Conservation (phyloP, 2,329 filamentous ascomycete genomes). For the Ploettnerulaceae sp. region DNA sequence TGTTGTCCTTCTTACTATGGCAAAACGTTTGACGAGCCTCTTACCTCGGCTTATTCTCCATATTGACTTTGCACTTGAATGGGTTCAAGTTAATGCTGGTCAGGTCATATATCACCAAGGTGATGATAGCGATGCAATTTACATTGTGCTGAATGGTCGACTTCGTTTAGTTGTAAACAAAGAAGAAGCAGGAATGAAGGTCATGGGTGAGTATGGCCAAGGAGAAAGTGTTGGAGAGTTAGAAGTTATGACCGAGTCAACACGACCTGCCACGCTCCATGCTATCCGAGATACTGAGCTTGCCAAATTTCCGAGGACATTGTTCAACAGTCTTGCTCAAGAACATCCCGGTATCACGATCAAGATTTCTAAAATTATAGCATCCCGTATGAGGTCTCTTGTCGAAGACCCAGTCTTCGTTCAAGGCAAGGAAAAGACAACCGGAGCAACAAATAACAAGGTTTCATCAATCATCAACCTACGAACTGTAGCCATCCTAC, state of each 20-base stretch:
- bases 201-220: conserved; percentile 89
- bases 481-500: conserved; percentile 85
- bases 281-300: conserved; percentile 95
- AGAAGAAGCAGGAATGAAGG: conserved; percentile 74
- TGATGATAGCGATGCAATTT: conserved; percentile 97
- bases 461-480: conserved; percentile 86
- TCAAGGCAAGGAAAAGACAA: conserved; percentile 57
- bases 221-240: conserved; percentile 96
- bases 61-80: conserved; percentile 97
- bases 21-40: conserved; percentile 85
- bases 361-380: conserved; percentile 98
- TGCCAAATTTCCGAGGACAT: conserved; percentile 88
- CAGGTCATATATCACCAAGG: conserved; percentile 91
- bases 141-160: conserved; percentile 92
- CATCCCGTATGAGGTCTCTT: conserved; percentile 84
- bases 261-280: conserved; percentile 83
- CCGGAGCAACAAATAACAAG: conserved; percentile 56
- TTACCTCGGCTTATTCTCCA: conserved; percentile 86
- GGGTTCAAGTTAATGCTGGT: conserved; percentile 93
- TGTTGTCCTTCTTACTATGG: conserved; percentile 89
- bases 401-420: conserved; percentile 75
- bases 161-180: conserved; percentile 79
- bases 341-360: conserved; percentile 98
- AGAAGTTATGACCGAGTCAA: conserved; percentile 92
- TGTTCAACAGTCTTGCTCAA: conserved; percentile 96